These are phyloP conservation scores for Pyrrhoderma noxium DNA, from an alignment of 1,284 basidiomycete species.

Conservation along the genomic window DNA sequence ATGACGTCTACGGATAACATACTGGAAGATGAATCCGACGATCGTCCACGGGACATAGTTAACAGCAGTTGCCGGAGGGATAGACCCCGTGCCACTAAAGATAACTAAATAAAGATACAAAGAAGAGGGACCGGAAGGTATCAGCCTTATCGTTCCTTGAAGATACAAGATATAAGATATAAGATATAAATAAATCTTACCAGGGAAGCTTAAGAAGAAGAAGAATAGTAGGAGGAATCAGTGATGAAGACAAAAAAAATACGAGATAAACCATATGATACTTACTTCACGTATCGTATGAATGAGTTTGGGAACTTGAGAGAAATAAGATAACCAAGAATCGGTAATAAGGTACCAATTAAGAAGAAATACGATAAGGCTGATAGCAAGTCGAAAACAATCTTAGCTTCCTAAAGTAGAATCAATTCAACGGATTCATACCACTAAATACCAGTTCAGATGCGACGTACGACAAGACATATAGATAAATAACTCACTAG, in stretches of 20 bases:
- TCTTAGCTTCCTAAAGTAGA: too few relatives aligned
- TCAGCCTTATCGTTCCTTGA: too few relatives aligned
- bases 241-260: conserved; percentile 25
- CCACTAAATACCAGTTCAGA: conserved; percentile 4
- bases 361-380: conserved; percentile 46
- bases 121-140: too few relatives aligned
- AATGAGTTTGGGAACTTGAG: conserved; percentile 21
- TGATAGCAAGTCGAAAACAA: conserved; percentile 20
- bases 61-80: conserved; percentile 50
- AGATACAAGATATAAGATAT: too few relatives aligned
- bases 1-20: conserved; percentile 46
- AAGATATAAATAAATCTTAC: background rate
- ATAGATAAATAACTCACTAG: too few relatives aligned
- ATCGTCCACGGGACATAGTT: conserved; percentile 55
- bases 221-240: background rate
- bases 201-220: background rate
- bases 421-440: too few relatives aligned
- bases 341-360: conserved; percentile 39
- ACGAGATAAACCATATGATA: conserved; percentile 28
- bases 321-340: conserved; percentile 24
- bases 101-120: conserved; percentile 35
- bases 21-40: conserved; percentile 62
- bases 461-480: background rate
- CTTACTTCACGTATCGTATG: conserved; percentile 22
- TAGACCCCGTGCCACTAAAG: conserved; percentile 44